These are phyloP conservation scores for Camelina laxa DNA, from an alignment of 345 rosid species.

Conservation along the genomic window DNA sequence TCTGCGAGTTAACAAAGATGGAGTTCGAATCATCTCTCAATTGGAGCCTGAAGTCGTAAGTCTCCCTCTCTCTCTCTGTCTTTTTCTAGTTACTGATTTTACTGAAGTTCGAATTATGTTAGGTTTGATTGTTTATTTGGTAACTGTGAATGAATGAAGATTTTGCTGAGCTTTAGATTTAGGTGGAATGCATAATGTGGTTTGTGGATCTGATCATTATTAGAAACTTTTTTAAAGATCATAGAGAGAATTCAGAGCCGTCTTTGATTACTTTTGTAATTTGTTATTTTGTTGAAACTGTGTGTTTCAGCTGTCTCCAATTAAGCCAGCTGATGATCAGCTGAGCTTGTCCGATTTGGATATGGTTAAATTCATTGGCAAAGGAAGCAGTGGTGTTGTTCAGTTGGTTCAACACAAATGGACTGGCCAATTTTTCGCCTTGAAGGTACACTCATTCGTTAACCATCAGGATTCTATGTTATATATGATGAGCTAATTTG, in stretches of 20 bases:
- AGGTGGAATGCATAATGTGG: slow-evolving; percentile 12
- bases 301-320: slow-evolving; percentile 64
- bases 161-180: not conserved
- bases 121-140: too few species aligned
- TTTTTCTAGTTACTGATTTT: not conserved
- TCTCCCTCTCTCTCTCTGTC: not conserved
- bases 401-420: slow-evolving; percentile 97
- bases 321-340: slow-evolving; percentile 74
- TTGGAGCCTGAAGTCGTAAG: slow-evolving; percentile 65
- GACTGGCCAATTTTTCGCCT: slow-evolving; percentile 87
- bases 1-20: slow-evolving; percentile 89
- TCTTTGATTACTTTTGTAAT: slow-evolving; percentile 9
- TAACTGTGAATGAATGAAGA: not conserved
- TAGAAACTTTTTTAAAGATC: not conserved
- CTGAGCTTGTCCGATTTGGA: slow-evolving; percentile 79
- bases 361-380: slow-evolving; percentile 79
- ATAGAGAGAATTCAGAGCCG: not conserved
- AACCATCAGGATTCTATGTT: too few species aligned
- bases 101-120: not conserved
- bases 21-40: slow-evolving; percentile 77
- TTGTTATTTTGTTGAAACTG: not conserved
- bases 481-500: not conserved
- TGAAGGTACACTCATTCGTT: slow-evolving; percentile 61
- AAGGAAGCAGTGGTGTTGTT: slow-evolving; percentile 93
- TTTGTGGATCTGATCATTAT: slow-evolving; percentile 24